phyloP scores from a whole-genome alignment of 2,329 filamentous ascomycete species.

The Trichoderma sp. region DNA sequence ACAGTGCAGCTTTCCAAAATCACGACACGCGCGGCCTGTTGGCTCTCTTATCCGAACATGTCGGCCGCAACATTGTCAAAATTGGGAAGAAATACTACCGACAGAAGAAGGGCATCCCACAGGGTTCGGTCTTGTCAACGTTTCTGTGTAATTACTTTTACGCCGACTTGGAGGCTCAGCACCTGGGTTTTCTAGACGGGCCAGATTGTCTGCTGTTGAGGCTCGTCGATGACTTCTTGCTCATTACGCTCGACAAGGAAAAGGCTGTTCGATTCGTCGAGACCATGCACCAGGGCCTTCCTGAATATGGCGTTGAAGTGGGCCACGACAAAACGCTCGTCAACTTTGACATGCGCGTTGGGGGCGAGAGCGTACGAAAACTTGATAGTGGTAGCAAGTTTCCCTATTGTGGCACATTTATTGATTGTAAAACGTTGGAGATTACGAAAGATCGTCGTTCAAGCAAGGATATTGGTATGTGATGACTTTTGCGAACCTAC shows the following conservation, averaged over 20 bases:
- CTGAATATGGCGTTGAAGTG: conserved; percentile 76
- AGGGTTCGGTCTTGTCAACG: conserved; percentile 85
- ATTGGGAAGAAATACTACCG: conserved; percentile 86
- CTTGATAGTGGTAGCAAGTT: conserved; percentile 51
- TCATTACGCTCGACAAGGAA: conserved; percentile 68
- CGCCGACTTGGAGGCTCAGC: conserved; percentile 71
- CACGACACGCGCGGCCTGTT: conserved; percentile 61
- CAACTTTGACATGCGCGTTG: conserved; percentile 70
- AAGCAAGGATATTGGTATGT: neutral
- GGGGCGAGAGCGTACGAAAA: conserved; percentile 50
- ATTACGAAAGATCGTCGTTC: conserved; percentile 63
- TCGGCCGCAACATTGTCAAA: conserved; percentile 81
- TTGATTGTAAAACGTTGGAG: conserved; percentile 72
- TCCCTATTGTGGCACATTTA: conserved; percentile 81
- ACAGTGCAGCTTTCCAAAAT: conserved; percentile 57
- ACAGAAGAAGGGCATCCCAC: conserved; percentile 85
- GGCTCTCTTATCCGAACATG: conserved; percentile 70
- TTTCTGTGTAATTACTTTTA: conserved; percentile 96
- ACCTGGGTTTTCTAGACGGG: conserved; percentile 62
- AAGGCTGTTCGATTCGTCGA: conserved; percentile 72
- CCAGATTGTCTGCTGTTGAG: conserved; percentile 67
- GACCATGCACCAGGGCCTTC: conserved; percentile 75
- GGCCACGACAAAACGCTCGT: conserved; percentile 75
- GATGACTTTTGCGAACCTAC: neutral
- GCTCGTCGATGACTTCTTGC: conserved; percentile 87